Evolutionary conservation across 768 basidiomycete genomes (phyloP), one percentile per base, ranked within the genome.

Genomic region (Trametes sanguinea): DNA sequence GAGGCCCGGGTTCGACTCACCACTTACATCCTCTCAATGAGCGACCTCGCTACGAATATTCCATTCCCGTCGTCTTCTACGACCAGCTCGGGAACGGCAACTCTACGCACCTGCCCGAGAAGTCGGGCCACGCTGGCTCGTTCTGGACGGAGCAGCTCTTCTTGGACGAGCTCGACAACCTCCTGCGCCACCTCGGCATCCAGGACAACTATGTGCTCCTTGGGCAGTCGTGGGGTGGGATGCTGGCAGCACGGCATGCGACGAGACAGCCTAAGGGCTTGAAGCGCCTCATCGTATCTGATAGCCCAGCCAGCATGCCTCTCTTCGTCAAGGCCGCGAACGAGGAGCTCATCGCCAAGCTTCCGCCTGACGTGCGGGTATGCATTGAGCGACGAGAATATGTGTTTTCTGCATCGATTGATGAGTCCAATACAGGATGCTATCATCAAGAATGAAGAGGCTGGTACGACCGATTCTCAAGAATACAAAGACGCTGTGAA

Each of bases 151-250:
- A 78, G 22, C 76, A 81, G 6, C 77, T 86, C 3, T 86, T 83
- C 73, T 68, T 82, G 55, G 79, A 79, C 44, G 82, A 87, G 73
- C 79, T 87, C 37, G 75, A 76, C 30, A 84, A 83, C 54, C 64
- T 86, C 8, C 54, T 85, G 27, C 47, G 65, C 4, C 64, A 80
- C 22, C 72, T 86, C 17, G 75, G 72, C 0, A 77, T 85, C 60
- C 45, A 68, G 8, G 65, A 69, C 5, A 63, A 72, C 39, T 85
- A 78, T 67, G 75, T 79, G 63, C 67, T 86, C 1, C 63, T 79
- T 1, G 85, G 85, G 0, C 85, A 86, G 51, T 84, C 82, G 4
- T 85, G 84, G 84, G 85, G 85, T 11, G 83, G 80, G 1, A 83
- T 83, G 72, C 73, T 86, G 8, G 82, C 73, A 0, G 63, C 73